phyloP scores from a whole-genome alignment of 257 asterid genomes.

The Solanum raphanifolium region DNA sequence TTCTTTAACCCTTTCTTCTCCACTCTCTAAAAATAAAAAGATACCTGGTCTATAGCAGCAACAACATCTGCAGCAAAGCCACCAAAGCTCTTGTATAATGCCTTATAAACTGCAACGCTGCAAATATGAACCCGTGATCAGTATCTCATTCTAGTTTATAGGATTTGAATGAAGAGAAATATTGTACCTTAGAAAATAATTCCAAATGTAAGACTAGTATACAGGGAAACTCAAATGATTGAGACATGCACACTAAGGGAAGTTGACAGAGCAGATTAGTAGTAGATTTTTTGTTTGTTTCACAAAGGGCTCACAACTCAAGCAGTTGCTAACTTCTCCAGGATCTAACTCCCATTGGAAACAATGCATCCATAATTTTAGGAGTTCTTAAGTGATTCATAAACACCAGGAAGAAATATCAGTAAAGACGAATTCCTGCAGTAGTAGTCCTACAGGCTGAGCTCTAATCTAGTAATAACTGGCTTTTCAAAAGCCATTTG shows the following conservation, averaged over 20 bases:
- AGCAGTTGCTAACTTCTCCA: not conserved
- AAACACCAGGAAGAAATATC: not conserved
- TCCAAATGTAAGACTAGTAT: not conserved
- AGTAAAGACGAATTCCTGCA: not conserved
- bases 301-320: not conserved
- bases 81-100: constrained; percentile 97
- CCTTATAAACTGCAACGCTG: constrained; percentile 91
- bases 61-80: constrained; percentile 99
- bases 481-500: not conserved
- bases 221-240: not conserved
- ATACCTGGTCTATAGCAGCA: constrained; percentile 98
- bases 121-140: not conserved
- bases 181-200: not conserved
- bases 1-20: not conserved
- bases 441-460: not conserved
- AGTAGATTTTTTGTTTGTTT: not conserved
- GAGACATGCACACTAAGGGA: not conserved
- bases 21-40: not conserved
- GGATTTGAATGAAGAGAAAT: not conserved
- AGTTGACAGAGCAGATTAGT: not conserved
- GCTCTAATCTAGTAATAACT: not conserved
- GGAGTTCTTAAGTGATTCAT: not conserved
- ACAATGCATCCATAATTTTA: not conserved
- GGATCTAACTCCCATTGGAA: not conserved
- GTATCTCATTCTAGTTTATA: not conserved